phyloP scores from a whole-genome alignment of 2,329 filamentous ascomycete genomes.

The Aspergillus spinulosporus region DNA sequence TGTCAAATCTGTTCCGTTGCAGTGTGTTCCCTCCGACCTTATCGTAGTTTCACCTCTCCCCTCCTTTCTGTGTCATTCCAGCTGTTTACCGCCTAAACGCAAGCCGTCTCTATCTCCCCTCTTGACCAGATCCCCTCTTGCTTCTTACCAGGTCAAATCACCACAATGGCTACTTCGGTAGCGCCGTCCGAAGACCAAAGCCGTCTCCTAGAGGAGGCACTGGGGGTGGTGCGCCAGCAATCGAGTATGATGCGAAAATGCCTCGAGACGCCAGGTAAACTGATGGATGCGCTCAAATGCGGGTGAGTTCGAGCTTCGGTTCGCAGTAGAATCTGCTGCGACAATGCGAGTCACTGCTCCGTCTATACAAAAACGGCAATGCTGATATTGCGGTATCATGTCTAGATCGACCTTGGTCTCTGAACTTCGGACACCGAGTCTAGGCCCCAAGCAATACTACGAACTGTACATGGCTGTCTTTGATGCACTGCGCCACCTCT shows the following conservation, averaged over 20 bases:
- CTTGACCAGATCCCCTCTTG: conserved; percentile 18
- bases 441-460: conserved; percentile 98
- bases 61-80: conserved; percentile 21
- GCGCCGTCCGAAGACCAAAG: conserved; percentile 76
- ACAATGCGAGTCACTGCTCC: background rate
- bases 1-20: conserved; percentile 10
- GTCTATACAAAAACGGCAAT: background rate
- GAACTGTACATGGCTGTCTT: conserved; percentile 99
- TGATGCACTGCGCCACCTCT: conserved; percentile 93
- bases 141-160: conserved; percentile 29
- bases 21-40: conserved; percentile 8
- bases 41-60: conserved; percentile 17
- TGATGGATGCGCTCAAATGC: conserved; percentile 99
- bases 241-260: conserved; percentile 96
- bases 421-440: conserved; percentile 93
- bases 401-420: conserved; percentile 91
- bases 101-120: conserved; percentile 11
- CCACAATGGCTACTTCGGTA: conserved; percentile 54
- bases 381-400: background rate
- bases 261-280: conserved; percentile 92
- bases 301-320: conserved; percentile 65
- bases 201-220: conserved; percentile 93
- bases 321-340: conserved; percentile 21
- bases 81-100: conserved; percentile 30
- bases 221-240: conserved; percentile 95